Evolutionary conservation across 306 rosid species (phyloP), one percentile per base, ranked within the genome.

Genomic region (Cyamopsis tetragonoloba): DNA sequence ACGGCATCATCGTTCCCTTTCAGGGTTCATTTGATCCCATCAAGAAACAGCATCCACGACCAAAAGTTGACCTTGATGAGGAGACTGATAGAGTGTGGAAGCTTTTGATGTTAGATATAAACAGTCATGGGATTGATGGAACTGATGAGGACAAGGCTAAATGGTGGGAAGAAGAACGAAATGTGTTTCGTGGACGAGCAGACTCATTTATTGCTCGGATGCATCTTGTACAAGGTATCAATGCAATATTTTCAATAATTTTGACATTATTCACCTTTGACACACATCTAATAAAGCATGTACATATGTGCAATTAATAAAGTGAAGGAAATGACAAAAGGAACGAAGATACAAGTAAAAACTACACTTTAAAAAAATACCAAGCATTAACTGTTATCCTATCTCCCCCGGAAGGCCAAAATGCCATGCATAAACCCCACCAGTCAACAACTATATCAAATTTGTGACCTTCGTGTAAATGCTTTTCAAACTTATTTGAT

Each of bases 151-250:
- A 85, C 5, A 91, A 85, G 78, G 80, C 82, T 72, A 91, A 87
- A 73, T 85, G 97, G 97, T 95, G 99, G 99, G 97, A 95, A 82
- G 92, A 87, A 81, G 99, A 95, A 64, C 84, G 99, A 12, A 88
- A 77, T 11, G 95, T 95, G 35, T 95, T 95, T 58, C 85, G 62
- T 11, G 99, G 99, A 22, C 79, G 97, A 69, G 99, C 92, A 22
- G 97, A 95, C 74, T 88, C 97, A 71, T 95, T 95, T 78, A 88
- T 95, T 7, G 97, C 97, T 41, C 72, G 96, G 50, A 95, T 95
- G 99, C 99, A 84, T 87, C 99, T 91, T 24, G 99, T 95, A 70
- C 99, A 95, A 95, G 99, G 99, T 95, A 86, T 76, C 68, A 65
- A 20, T 32, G 9, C 71, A 70, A 24, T 22, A 27, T 53, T 71